Conservation (phyloP, 257 asterid species). For the Euphrasia confusa region DNA sequence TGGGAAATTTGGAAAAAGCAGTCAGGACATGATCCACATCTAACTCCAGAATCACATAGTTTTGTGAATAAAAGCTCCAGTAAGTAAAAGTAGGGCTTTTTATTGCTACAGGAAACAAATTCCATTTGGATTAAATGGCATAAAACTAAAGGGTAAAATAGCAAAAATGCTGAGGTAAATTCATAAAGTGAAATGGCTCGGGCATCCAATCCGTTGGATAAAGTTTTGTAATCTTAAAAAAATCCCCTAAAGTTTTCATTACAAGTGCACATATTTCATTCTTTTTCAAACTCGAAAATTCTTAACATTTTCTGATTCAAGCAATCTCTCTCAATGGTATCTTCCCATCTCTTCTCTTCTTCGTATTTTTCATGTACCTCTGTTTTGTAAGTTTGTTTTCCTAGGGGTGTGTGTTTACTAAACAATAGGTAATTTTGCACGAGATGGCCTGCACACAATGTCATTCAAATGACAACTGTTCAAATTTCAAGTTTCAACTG, state of each 20-base stretch:
- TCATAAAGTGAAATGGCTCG: constrained; percentile 22
- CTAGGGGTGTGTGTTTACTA: neutral
- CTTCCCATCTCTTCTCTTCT: neutral
- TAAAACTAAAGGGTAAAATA: neutral
- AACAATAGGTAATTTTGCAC: neutral
- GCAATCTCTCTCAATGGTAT: neutral
- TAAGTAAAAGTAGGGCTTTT: neutral
- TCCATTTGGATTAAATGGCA: constrained; percentile 8
- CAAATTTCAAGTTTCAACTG: neutral
- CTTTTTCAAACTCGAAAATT: neutral
- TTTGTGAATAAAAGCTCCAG: constrained; percentile 9
- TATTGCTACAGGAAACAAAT: constrained; percentile 8
- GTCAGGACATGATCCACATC: constrained; percentile 10
- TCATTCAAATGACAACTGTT: neutral
- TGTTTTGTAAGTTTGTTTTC: too few species aligned
- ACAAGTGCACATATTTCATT: neutral
- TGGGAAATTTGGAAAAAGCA: neutral
- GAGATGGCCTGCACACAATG: too few species aligned
- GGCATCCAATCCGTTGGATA: neutral
- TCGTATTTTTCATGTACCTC: too few species aligned
- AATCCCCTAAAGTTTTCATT: neutral
- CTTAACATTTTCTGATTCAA: neutral
- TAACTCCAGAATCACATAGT: constrained; percentile 16
- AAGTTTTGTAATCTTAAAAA: neutral
- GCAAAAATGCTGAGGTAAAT: constrained; percentile 17